These are phyloP conservation scores for Chytriomyces confervae DNA, from an alignment of 192 early-diverging fungal species.

Conservation along the genomic window DNA sequence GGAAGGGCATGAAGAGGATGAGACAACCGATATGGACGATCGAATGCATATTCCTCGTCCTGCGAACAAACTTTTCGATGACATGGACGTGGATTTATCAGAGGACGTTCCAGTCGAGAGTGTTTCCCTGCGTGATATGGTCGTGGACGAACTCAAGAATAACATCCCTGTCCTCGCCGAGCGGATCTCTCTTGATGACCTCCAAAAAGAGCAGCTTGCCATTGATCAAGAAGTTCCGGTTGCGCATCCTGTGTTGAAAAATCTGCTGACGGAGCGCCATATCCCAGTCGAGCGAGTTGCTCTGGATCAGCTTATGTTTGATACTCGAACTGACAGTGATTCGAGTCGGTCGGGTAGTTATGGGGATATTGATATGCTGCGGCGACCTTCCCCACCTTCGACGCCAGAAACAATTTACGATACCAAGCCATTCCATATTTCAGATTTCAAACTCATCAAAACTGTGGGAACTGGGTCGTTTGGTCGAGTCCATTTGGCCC, in stretches of 20 bases:
- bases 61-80: neutral
- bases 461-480: constrained; percentile 81
- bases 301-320: constrained; percentile 13
- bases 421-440: constrained; percentile 28
- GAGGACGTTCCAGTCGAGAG: constrained; percentile 17
- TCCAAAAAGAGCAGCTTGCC: neutral
- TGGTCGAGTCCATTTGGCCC: constrained; percentile 85
- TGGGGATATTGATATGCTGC: constrained; percentile 6
- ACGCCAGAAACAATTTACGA: constrained; percentile 12
- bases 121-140: constrained; percentile 19
- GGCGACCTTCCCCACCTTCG: constrained; percentile 1
- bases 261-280: constrained; percentile 5
- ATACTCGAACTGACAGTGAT: neutral
- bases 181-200: constrained; percentile 7
- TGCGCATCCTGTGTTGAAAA: neutral
- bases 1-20: constrained; percentile 19
- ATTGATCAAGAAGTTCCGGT: neutral
- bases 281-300: constrained; percentile 27
- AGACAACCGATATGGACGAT: constrained; percentile 2
- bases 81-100: constrained; percentile 1
- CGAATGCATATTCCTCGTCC: neutral
- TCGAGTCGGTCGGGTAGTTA: neutral
- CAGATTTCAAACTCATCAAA: constrained; percentile 34
- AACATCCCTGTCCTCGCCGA: constrained; percentile 5
- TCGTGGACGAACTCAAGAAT: constrained; percentile 6